Conservation (phyloP, 768 basidiomycete genomes). For the Heimioporus sp. region DNA sequence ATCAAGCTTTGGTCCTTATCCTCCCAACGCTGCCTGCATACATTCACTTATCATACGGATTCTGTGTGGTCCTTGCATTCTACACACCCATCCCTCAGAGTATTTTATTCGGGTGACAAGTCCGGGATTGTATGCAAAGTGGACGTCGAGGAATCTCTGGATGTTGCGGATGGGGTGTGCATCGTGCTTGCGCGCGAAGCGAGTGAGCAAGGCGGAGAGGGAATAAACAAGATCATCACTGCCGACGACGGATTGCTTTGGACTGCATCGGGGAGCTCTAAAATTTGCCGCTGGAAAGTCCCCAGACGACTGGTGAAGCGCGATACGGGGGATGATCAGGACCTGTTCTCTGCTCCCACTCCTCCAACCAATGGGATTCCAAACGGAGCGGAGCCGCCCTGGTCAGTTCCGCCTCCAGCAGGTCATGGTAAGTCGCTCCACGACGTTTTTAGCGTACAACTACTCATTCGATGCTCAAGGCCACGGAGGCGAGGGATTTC, state of each 20-base stretch:
- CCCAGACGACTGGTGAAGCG: conserved; percentile 40
- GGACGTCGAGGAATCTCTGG: conserved; percentile 81
- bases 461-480: conserved; percentile 18
- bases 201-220: conserved; percentile 48
- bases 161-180: conserved; percentile 89
- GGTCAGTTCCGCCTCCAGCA: conserved; percentile 8
- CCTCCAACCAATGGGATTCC: conserved; percentile 9
- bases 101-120: conserved; percentile 94
- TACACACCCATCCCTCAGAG: conserved; percentile 78
- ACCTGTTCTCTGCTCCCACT: conserved; percentile 11
- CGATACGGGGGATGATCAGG: conserved; percentile 12
- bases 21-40: conserved; percentile 89
- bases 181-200: conserved; percentile 73
- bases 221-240: conserved; percentile 79
- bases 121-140: conserved; percentile 87
- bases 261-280: conserved; percentile 86
- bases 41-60: conserved; percentile 93
- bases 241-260: conserved; percentile 85
- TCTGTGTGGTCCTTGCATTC: conserved; percentile 94
- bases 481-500: conserved; percentile 18
- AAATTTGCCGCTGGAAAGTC: conserved; percentile 78
- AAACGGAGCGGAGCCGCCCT: conserved; percentile 15
- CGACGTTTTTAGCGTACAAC: not conserved
- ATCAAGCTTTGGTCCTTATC: conserved; percentile 93
- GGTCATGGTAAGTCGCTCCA: conserved; percentile 20